These are phyloP conservation scores for Euphorbia lathyris DNA, from an alignment of 345 rosid species.

Conservation along the genomic window DNA sequence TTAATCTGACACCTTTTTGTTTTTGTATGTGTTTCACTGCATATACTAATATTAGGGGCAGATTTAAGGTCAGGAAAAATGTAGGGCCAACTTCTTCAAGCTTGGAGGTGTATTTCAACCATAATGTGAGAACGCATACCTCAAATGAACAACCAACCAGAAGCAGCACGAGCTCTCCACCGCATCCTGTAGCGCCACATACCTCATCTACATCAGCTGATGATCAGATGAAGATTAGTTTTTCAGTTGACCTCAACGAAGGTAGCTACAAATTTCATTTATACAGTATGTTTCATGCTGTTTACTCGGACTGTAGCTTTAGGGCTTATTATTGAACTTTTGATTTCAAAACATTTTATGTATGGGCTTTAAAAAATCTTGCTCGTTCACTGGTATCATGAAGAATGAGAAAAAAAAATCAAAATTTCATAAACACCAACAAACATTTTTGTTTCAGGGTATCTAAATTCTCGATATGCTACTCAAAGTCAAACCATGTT, in stretches of 20 bases:
- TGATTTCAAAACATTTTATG: background rate
- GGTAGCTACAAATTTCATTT: conserved; percentile 30
- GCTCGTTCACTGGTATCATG: background rate
- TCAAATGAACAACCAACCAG: conserved; percentile 47
- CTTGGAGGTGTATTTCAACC: conserved; percentile 55
- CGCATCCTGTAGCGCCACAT: conserved; percentile 38
- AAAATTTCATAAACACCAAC: background rate
- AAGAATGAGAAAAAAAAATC: background rate
- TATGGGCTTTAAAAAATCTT: background rate
- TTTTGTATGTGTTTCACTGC: conserved; percentile 4
- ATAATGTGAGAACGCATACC: conserved; percentile 39
- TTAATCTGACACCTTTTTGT: background rate
- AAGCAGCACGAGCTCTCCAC: conserved; percentile 36
- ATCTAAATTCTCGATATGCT: background rate
- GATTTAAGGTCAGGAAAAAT: conserved; percentile 56
- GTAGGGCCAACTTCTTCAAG: conserved; percentile 44
- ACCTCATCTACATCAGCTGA: conserved; percentile 34
- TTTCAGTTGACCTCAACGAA: conserved; percentile 61
- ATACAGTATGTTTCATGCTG: background rate
- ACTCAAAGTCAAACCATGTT: background rate
- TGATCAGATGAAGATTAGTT: conserved; percentile 38
- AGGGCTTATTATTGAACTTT: background rate
- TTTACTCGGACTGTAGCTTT: background rate
- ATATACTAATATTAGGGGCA: conserved; percentile 40
- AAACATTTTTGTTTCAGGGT: no score